Evolutionary conservation across 2,329 filamentous ascomycete species (phyloP), one percentile per base, ranked within the genome.

Genomic region (Penicillium vulpinum): DNA sequence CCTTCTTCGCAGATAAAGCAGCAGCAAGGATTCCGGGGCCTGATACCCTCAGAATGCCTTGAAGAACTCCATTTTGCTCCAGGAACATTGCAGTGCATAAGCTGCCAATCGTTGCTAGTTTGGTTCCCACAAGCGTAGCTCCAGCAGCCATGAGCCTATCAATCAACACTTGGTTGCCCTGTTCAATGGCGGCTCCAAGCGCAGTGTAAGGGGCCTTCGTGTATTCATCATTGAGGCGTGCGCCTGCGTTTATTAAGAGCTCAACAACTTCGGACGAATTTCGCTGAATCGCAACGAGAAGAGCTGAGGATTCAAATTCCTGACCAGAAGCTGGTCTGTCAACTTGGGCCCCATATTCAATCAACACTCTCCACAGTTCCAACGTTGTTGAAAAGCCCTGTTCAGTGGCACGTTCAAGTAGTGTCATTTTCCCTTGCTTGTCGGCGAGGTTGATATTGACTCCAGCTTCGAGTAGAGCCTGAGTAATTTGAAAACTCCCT

Each of bases 221-320:
- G 15, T 57, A 59, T 31, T 15, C n/a, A 26, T 61, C 59, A 54
- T 61, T 59, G 31, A 57, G 36, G 28, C 57, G 53, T 44, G 53
- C 53, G 22, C 38, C 29, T 16, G 53, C 33, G 22, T n/a, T 21
- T 53, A 61, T 59, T 11, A 61, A 57, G 28, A 59, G 49, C 33
- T 57, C 18, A 24, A 59, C 35, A 18, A 61, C 45, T 31, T 54
- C 44, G 28, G 54, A 16, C 3, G 29, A 21, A 2, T 16, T 22
- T 31, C 21, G 16, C n/a, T 51, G 16, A 31, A 56, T 38, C n/a
- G 39, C 53, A 28, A 51, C 5, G 38, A 56, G 49, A 22, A 56
- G 44, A 16, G 51, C 53, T 15, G 53, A 56, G 11, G 33, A 10
- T 36, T 48, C 43, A 11, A 9, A n/a, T 35, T 22, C 28, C 2